Evolutionary conservation across 495 filamentous ascomycete genomes (phyloP).

Genomic region (Penicillium verhagenii): DNA sequence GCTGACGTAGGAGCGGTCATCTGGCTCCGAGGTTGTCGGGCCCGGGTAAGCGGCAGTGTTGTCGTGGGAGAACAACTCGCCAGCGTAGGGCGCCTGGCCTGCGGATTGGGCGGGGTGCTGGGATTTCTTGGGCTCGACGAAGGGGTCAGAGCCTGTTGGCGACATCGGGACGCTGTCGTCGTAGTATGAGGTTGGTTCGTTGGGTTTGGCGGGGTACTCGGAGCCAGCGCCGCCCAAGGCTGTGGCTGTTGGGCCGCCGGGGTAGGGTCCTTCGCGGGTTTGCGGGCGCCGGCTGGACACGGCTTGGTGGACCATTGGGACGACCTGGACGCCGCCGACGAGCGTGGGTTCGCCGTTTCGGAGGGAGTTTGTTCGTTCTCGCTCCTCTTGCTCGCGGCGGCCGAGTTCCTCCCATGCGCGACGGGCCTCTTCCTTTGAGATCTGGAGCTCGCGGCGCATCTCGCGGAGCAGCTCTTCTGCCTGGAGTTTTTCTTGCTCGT

Average conservation of each 20-base stretch:
- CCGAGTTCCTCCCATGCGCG: conserved; percentile 97
- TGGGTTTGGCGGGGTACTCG: conserved; percentile 24
- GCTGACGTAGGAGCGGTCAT: conserved; percentile 53
- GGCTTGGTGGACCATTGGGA: conserved; percentile 84
- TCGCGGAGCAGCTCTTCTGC: conserved; percentile 76
- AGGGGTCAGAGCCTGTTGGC: conserved; percentile 60
- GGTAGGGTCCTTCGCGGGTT: conserved; percentile 47
- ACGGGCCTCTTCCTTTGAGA: conserved; percentile 94
- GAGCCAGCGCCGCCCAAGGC: conserved; percentile 24
- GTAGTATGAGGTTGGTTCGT: conserved; percentile 42
- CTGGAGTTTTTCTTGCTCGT: conserved; percentile 64
- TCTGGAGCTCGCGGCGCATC: conserved; percentile 85
- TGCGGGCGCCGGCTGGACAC: conserved; percentile 59
- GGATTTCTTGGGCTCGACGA: conserved; percentile 38
- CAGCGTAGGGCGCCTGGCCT: conserved; percentile 31
- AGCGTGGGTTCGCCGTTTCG: conserved; percentile 84
- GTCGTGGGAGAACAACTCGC: conserved; percentile 16
- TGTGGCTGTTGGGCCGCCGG: conserved; percentile 27
- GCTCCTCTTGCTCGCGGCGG: conserved; percentile 88
- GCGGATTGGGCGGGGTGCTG: conserved; percentile 18
- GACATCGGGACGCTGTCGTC: conserved; percentile 40
- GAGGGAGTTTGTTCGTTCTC: conserved; percentile 83
- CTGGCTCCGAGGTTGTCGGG: conserved; percentile 38
- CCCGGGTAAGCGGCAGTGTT: conserved; percentile 12
- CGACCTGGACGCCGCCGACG: conserved; percentile 93